Base-by-base conservation (phyloP, 176 grass and related monocot species). In the Cocos nucifera region DNA sequence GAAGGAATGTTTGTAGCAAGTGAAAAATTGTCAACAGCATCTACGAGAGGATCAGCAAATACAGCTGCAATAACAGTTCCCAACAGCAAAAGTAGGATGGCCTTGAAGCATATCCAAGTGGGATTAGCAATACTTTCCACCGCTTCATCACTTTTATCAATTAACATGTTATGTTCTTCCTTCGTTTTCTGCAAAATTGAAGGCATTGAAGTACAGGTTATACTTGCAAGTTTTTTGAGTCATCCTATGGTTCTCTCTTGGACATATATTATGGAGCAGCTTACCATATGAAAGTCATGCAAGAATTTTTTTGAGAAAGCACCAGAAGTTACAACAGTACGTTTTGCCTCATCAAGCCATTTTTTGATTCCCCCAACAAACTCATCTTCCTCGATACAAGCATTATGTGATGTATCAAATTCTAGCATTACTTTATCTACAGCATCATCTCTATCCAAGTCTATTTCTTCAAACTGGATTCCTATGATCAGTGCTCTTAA, bases 1-100 rank as follows among this genome's bases (percentile, higher is more conserved):
- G 84, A 83, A 17, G 94, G 87, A 54, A 98, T 98, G 55, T 70
- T 76, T 8, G 93, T 81, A 27, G 93, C 87, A 8, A 73, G 57
- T n/a, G 93, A 98, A 70, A 98, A 92, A 60, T 92, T 88, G 73
- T 92, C 78, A 60, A 98, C 84, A 10, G 93, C 71, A 19, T 98
- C 93, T 27, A 98, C 93, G n/a, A 98, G 84, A 0, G 93, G 93
- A 60, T 98, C 93, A 0, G 93, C 93, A 23, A 86, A 92, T 23
- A 80, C 72, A 3, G 87, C 93, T 22, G 76, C 88, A 29, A 98
- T 89, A 61, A 63, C 70, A 17, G 79, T 75, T 7, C 93, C 93
- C 1, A 98, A 61, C 50, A 98, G 19, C 73, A 98, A 72, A 30
- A 81, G 65, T 0, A 64, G 69, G 55, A 98, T 57, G 0, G 87